These are phyloP conservation scores for Monilinia fructigena DNA, from an alignment of 2,329 filamentous ascomycete species.

Conservation along the genomic window DNA sequence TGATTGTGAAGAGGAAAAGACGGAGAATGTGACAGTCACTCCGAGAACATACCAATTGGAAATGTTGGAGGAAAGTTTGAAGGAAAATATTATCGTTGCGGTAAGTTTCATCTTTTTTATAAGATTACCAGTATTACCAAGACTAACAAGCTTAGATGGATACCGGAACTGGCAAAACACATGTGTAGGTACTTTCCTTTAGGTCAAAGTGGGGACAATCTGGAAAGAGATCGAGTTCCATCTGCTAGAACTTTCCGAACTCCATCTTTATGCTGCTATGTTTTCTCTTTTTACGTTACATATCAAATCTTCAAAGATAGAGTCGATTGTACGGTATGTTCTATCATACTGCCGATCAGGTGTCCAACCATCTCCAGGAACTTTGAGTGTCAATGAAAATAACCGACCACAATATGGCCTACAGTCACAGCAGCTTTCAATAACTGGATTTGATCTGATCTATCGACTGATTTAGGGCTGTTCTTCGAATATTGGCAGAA, in stretches of 20 bases:
- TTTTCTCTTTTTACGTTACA: too few relatives aligned
- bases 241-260: neutral
- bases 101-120: conserved; percentile 44
- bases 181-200: conserved; percentile 22
- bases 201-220: too few relatives aligned
- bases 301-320: neutral
- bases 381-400: neutral
- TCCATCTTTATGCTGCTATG: neutral
- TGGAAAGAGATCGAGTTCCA: neutral
- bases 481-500: conserved; percentile 65
- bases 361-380: neutral
- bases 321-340: neutral
- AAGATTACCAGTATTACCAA: neutral
- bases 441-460: neutral
- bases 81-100: conserved; percentile 68
- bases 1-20: neutral
- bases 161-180: conserved; percentile 24
- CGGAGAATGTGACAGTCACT: conserved; percentile 31
- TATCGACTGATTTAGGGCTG: conserved; percentile 43
- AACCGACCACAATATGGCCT: neutral
- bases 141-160: conserved; percentile 22
- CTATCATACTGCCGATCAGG: neutral
- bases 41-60: conserved; percentile 63
- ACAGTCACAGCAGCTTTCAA: neutral
- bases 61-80: conserved; percentile 70